Evolutionary conservation across 768 basidiomycete genomes (phyloP), one percentile per base, ranked within the genome.

Genomic region (Leccinum rimulosum): DNA sequence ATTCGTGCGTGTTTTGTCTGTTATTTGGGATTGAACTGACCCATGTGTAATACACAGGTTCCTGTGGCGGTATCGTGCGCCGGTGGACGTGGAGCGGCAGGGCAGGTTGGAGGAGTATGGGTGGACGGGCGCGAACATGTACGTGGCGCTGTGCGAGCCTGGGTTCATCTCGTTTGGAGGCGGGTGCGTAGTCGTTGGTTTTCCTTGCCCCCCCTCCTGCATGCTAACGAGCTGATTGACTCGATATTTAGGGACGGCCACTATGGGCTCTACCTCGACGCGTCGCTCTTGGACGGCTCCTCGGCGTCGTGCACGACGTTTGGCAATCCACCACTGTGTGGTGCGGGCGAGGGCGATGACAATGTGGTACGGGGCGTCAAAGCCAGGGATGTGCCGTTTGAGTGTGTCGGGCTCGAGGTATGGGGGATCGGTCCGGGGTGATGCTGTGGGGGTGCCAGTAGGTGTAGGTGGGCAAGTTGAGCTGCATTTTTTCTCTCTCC

Each of bases 321-420:
- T 71, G 85, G 82, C 38, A 98, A 99, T 67, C 89, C 91, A 33
- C 84, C 90, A 0, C 73, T 96, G 15, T 95, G 92, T 69, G 77
- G 14, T 12, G 25, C 80, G 64, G 0, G 38, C 9, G 2, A 2
- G 15, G 4, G 67, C 3, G 27, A 31, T 36, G 25, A 17, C 6
- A 52, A 56, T 31, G 3, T 40, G 19, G 15, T 49, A 48, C 4
- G 77, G 80, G 0, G 68, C 75, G 0, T 47, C 8, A 54, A n/a
- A 6, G 48, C 51, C 1, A 75, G 76, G 56, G 82, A 80, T 7
- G 81, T 81, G 9, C 73, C 78, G n/a, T 98, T 98, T 64, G 93
- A 96, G 68, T 93, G 93, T 72, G 88, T 96, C 0, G 94, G 89
- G 14, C 72, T 98, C 55, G 95, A 98, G 68, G 92, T 95, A 0